These are phyloP conservation scores for Debaryomyces maramus DNA, from an alignment of 805 yeast species.

Conservation along the genomic window DNA sequence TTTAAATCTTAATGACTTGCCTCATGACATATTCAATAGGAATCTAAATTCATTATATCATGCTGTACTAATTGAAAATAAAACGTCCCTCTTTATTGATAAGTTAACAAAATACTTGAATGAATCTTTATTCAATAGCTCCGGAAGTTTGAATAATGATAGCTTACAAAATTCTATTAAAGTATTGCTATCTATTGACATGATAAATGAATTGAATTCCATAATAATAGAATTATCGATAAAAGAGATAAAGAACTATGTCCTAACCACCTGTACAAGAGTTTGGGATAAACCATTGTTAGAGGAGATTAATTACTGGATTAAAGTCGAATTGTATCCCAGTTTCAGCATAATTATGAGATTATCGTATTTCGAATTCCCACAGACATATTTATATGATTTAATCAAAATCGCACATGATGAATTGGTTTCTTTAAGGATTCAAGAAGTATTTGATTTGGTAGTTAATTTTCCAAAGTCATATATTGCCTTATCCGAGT, in stretches of 20 bases:
- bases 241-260: slow-evolving; percentile 31
- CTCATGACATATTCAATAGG: slow-evolving; percentile 24
- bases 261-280: slow-evolving; percentile 27
- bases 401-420: slow-evolving; percentile 38
- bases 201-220: slow-evolving; percentile 23
- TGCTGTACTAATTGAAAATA: slow-evolving; percentile 13
- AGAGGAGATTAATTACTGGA: slow-evolving; percentile 34
- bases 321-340: slow-evolving; percentile 39
- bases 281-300: slow-evolving; percentile 43
- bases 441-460: slow-evolving; percentile 58
- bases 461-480: slow-evolving; percentile 56
- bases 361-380: slow-evolving; percentile 11
- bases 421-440: slow-evolving; percentile 48
- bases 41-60: slow-evolving; percentile 32
- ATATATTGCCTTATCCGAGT: slow-evolving; percentile 53
- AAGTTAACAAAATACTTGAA: slow-evolving; percentile 7
- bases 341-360: slow-evolving; percentile 24
- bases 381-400: slow-evolving; percentile 21
- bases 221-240: slow-evolving; percentile 40
- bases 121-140: slow-evolving; percentile 4
- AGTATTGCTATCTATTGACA: slow-evolving; percentile 19
- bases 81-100: slow-evolving; percentile 4
- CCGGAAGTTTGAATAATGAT: not conserved
- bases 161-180: slow-evolving; percentile 18
- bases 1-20: slow-evolving; percentile 21